Base-by-base conservation (phyloP, 2,329 filamentous ascomycete species). In the Trichophyton rubrum region DNA sequence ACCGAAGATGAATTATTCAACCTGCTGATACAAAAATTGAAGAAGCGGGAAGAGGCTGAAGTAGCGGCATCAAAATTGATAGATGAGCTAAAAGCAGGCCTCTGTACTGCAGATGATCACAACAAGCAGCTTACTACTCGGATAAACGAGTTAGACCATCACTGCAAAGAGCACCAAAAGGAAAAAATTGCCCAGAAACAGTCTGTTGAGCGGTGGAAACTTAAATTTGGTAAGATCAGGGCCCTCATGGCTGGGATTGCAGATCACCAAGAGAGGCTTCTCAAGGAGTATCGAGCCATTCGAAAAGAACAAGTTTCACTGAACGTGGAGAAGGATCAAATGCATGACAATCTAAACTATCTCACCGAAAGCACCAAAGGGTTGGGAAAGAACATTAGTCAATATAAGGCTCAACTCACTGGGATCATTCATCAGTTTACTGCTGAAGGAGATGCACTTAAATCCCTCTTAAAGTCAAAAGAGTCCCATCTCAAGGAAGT, bases 1-100 rank as follows among this genome's bases (percentile, higher is more conserved):
- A 69, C 68, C 8, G 73, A 75, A 59, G 70, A 74, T 33, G 68
- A 67, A 35, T 62, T 75, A 5, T 74, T 74, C 33, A 67, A 72
- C 27, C 66, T 74, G 35, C 62, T 75, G 1, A 72, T 74, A 20
- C 61, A 59, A 20, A 71, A 63, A 53, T 64, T 75, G 22, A 73
- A 65, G 47, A 65, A 68, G 56, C 68, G 73, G 4, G 73, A 74
- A 60, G 69, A 74, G 51, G 67, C 66, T 38, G 71, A 73, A 59
- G 61, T 63, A 13, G 64, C 62, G 1, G 63, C 64, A 11, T 59
- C 64, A 1, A 62, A 60, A 7, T 15, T 70, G 9, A 67, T 63
- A 55, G 64, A 67, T 33, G 67, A 69, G 35, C 59, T 74, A 61
- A 66, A 73, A 40, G 58, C 47, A 2, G 62, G 69, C 35, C 66